Conservation (phyloP, 2,329 filamentous ascomycete species). For the Neurospora crassa region DNA sequence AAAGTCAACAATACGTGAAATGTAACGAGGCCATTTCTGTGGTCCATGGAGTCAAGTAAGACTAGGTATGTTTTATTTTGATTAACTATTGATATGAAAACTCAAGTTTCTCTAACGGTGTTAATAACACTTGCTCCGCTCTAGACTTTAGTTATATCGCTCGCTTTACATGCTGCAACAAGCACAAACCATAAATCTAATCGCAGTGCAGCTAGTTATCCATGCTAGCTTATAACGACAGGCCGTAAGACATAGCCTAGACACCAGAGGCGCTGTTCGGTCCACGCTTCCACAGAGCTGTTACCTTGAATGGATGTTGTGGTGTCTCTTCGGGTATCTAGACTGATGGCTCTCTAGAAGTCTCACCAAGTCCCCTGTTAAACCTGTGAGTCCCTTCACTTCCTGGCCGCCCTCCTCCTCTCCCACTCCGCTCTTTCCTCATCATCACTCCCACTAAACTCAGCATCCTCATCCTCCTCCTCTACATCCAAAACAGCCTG, state of each 20-base stretch:
- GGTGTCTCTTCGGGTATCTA: not conserved
- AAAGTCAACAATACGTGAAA: not conserved
- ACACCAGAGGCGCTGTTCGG: not conserved
- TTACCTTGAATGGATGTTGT: not conserved
- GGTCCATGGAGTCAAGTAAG: not conserved
- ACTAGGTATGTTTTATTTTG: not conserved
- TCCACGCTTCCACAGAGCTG: not conserved
- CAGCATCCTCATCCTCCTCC: slow-evolving; percentile 43
- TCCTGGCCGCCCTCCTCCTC: slow-evolving; percentile 34
- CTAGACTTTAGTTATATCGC: not conserved
- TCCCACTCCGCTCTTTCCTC: slow-evolving; percentile 56
- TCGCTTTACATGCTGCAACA: not conserved
- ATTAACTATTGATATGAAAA: not conserved
- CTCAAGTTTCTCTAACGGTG: not conserved
- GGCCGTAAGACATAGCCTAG: not conserved
- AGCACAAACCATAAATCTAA: not conserved
- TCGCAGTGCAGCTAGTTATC: not conserved
- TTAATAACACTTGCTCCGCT: not conserved
- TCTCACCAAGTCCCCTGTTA: not conserved
- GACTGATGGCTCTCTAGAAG: not conserved
- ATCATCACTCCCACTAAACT: slow-evolving; percentile 55
- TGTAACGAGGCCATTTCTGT: not conserved
- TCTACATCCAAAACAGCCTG: slow-evolving; percentile 23
- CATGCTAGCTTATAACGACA: not conserved
- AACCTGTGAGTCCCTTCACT: slow-evolving; percentile 7